Evolutionary conservation across 2,329 filamentous ascomycete genomes (phyloP), one percentile per base, ranked within the genome.

Genomic region (Sarocladium oryzae): DNA sequence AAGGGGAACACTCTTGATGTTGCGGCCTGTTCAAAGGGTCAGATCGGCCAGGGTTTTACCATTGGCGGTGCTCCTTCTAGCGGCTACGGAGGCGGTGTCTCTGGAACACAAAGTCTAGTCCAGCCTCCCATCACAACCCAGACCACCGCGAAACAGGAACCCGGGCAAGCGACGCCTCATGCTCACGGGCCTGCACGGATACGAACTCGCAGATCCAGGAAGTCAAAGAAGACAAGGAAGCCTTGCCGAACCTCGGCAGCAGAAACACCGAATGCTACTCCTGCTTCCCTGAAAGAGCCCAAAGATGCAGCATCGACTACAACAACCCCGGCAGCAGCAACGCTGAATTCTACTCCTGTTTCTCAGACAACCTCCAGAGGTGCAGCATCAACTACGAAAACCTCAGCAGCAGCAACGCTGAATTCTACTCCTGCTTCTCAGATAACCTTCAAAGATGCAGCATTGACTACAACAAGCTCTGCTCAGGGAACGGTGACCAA

Each of bases 1-100:
- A 69, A 69, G 30, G 70, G 67, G 30, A 65, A 71, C 23, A 61
- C 67, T 0, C 54, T 80, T 3, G 72, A 73, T 51, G 62, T 76
- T 52, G 69, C 69, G 1, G 58, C 60, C 40, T 80, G 77, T 55
- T 60, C 64, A 28, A 57, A 63, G 11, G 64, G 61, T 2, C 67
- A 74, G 53, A 55, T 63, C 2, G 63, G 62, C 15, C 76, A 80
- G 59, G 57, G 63, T 0, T 81, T 80, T 54, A 57, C 57, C 8
- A 57, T 64, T 50, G 61, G 56, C 1, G 56, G 49, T 48, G 28
- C 26, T 24, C 28, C 43, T 18, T 21, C 43, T 18, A 26, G 28
- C 43, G 33, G 26, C 16, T 21, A 4, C 26, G 28, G 18, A 8
- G 43, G 28, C 21, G 69, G 71, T 16, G 70, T 6, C n/a, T n/a